phyloP scores from a whole-genome alignment of 371 early-diverging fungal genomes.

The Encephalitozoon hellem region DNA sequence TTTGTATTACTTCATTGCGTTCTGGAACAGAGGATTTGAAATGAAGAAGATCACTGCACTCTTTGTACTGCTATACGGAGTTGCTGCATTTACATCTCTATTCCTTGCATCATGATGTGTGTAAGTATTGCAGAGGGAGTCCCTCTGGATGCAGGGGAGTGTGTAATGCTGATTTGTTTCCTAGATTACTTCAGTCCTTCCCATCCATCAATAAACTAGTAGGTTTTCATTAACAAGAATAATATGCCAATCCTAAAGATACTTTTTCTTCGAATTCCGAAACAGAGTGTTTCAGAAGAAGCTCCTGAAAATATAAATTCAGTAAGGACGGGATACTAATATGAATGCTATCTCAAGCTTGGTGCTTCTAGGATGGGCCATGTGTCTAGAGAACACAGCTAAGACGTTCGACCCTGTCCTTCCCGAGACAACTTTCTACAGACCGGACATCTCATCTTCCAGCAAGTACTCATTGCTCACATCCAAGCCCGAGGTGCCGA shows the following conservation, averaged over 20 bases:
- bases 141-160: neutral
- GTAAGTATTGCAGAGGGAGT: neutral
- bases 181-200: neutral
- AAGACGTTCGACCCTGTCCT: neutral
- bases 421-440: neutral
- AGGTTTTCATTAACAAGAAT: neutral
- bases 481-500: neutral
- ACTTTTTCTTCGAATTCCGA: neutral
- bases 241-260: neutral
- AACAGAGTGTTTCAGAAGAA: neutral
- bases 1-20: constrained; percentile 16
- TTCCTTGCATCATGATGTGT: neutral
- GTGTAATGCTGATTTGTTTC: neutral
- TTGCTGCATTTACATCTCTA: neutral
- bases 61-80: neutral
- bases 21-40: neutral
- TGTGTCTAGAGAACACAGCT: neutral
- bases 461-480: neutral
- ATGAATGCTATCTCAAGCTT: neutral
- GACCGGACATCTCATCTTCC: neutral
- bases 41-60: neutral
- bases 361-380: neutral
- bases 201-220: neutral
- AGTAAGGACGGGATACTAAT: neutral
- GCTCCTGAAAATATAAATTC: neutral